Percentiles rank a stretch among this genome's conserved stretches.
Conservation (phyloP, 1,284 basidiomycete genomes). For the Puccinia horiana region DNA sequence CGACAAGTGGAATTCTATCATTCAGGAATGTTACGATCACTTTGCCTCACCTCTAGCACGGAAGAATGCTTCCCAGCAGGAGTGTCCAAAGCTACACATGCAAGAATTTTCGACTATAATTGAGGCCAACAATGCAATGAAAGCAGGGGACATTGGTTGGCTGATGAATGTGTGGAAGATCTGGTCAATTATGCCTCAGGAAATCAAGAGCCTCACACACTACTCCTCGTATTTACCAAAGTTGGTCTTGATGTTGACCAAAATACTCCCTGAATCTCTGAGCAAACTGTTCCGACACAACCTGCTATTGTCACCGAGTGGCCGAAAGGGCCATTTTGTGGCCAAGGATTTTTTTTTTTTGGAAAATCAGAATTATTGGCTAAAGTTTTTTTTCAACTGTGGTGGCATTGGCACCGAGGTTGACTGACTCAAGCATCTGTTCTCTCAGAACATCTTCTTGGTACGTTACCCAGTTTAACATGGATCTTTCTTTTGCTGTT, state of each 20-base stretch:
- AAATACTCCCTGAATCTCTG: neutral
- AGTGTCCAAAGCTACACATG: neutral
- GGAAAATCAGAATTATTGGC: constrained; percentile 16
- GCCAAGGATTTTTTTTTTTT: constrained; percentile 3
- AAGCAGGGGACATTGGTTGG: neutral
- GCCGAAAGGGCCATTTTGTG: neutral
- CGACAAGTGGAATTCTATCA: neutral
- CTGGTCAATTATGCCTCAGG: constrained; percentile 10
- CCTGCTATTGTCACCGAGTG: neutral
- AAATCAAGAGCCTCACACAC: neutral
- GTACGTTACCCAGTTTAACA: neutral
- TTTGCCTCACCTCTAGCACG: neutral
- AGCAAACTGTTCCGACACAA: neutral
- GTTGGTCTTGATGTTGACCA: neutral
- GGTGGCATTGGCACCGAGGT: neutral
- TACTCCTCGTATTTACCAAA: constrained; percentile 1
- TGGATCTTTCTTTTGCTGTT: too few relatives aligned
- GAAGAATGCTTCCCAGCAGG: neutral
- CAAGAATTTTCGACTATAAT: neutral
- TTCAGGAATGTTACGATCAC: constrained; percentile 8
- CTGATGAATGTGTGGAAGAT: constrained; percentile 24
- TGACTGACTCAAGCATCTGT: neutral
- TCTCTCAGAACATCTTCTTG: neutral
- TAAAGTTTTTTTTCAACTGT: neutral
- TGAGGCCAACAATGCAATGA: neutral